These are phyloP conservation scores for Tremella fuciformis DNA, from an alignment of 768 basidiomycete genomes.

Conservation along the genomic window DNA sequence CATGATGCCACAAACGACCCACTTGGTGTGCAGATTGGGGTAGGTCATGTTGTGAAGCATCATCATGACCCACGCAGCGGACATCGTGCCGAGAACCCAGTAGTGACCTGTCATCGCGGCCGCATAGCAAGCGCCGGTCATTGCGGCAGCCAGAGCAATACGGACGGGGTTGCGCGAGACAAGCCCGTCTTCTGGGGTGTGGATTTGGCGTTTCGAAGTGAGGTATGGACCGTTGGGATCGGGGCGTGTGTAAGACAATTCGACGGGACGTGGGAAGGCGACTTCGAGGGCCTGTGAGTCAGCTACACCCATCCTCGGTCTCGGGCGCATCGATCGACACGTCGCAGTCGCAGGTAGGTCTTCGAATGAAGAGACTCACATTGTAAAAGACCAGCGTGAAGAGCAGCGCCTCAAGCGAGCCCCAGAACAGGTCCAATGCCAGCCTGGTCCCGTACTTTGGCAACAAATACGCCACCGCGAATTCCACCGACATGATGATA, in stretches of 20 bases:
- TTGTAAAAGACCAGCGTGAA: slow-evolving; percentile 1
- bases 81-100: background rate
- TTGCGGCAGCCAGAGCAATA: background rate
- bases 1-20: background rate
- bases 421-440: slow-evolving; percentile 4
- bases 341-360: too few species aligned
- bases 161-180: slow-evolving; percentile 1
- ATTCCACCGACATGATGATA: background rate
- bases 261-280: background rate
- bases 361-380: background rate
- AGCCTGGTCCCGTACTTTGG: background rate
- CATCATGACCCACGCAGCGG: slow-evolving; percentile 4
- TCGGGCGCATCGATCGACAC: too few species aligned
- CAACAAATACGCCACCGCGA: background rate
- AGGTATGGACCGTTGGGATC: background rate
- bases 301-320: too few species aligned
- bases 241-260: background rate
- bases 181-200: background rate
- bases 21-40: background rate
- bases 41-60: background rate
- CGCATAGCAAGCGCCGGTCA: background rate
- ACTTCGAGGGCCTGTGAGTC: background rate
- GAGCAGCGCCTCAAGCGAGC: background rate
- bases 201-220: background rate
- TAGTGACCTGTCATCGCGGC: background rate